These are phyloP conservation scores for Lipomyces yamanashiensis DNA, from an alignment of 805 yeast species.

Conservation along the genomic window DNA sequence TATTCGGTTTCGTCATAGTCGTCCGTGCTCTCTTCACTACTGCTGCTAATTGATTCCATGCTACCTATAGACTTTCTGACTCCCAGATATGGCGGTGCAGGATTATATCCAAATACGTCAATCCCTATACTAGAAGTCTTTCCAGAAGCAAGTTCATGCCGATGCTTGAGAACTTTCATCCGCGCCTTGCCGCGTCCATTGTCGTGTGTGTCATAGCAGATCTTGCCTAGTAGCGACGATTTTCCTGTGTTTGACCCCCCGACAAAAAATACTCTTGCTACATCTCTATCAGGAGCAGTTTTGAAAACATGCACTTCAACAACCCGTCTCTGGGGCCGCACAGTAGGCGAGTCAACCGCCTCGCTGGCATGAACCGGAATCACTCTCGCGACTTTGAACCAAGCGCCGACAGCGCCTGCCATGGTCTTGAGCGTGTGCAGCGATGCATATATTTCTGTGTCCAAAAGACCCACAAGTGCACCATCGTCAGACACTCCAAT, in stretches of 20 bases:
- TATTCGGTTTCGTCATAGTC: constrained; percentile 12
- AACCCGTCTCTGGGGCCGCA: constrained; percentile 16
- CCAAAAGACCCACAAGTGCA: constrained; percentile 26
- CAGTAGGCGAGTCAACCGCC: constrained; percentile 5
- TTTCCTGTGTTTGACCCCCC: constrained; percentile 34
- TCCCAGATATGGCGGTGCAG: background rate
- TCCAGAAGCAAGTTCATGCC: constrained; percentile 34
- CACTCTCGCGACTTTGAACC: constrained; percentile 34
- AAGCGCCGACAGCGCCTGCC: constrained; percentile 29
- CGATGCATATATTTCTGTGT: constrained; percentile 29
- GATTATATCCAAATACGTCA: constrained; percentile 34
- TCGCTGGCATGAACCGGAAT: constrained; percentile 23
- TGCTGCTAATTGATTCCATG: constrained; percentile 4
- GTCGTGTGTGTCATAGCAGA: constrained; percentile 27
- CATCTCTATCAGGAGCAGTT: constrained; percentile 25
- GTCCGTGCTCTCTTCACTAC: background rate
- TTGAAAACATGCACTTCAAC: constrained; percentile 32
- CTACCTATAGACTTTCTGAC: background rate
- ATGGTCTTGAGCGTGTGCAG: constrained; percentile 27
- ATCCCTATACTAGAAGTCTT: constrained; percentile 28
- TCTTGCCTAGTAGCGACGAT: constrained; percentile 29
- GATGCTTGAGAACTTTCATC: constrained; percentile 28
- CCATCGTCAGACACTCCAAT: constrained; percentile 36
- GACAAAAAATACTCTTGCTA: constrained; percentile 21
- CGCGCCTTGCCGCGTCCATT: constrained; percentile 36